Base-by-base conservation (phyloP, 2,329 filamentous ascomycete genomes). In the Delphinella strobiligena region DNA sequence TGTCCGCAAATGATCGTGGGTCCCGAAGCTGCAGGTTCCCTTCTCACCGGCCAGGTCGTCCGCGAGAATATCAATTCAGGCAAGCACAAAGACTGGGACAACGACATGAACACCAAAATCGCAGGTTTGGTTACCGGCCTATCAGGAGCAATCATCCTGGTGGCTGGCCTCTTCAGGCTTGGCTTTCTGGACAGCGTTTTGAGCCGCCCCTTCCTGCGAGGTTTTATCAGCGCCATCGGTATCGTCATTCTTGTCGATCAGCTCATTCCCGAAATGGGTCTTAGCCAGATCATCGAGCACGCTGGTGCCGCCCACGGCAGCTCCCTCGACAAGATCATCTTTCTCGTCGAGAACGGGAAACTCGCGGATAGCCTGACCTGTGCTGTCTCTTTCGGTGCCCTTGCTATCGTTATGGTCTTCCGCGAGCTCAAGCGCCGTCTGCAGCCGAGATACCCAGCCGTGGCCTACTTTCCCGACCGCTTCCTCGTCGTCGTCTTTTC, bases 221-320 rank as follows among this genome's bases (percentile, higher is more conserved):
- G 91, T 1, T 98, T 98, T 63, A 95, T 98, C 61, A 94, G 85
- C 42, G 91, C 91, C 37, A 93, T 98, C 56, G 91, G 91, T 36
- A 84, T 95, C 41, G 88, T 96, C 48, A 96, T 98, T 55, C 78
- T 93, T 30, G 85, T 96, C 27, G 91, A 96, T 58, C 91, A 98
- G 61, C 66, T 94, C 33, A 83, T 95, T 38, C 88, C 89, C 0
- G 87, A 96, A 60, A 72, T 93, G 51, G 91, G 91, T 1, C 69
- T 98, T 16, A 71, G 69, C 29, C 64, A 70, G 1, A 61, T 77
- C 14, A 84, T 87, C 0, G 76, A 75, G 38, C 62, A 80, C 12
- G 56, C 52, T 2, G 71, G 74, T n/a, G 74, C 87, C 2, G 74
- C 75, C 32, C 89, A 96, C 54, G 86, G 84, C 12, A 95, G 84